phyloP scores from a whole-genome alignment of 768 basidiomycete genomes.

The Paxillus involutus region DNA sequence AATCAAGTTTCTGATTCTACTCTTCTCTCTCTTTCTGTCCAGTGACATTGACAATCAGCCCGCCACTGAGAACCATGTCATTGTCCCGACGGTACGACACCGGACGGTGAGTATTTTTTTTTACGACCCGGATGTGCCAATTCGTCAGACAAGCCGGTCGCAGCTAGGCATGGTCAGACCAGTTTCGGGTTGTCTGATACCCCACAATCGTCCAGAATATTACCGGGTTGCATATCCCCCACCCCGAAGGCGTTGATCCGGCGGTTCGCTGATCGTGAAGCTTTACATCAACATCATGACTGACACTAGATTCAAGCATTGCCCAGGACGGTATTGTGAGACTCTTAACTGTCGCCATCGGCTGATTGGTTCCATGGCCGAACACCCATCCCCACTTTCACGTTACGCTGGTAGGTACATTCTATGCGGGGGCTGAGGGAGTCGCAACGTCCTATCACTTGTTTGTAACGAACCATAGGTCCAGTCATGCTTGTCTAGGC shows the following conservation, averaged over 20 bases:
- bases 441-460: background rate
- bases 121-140: background rate
- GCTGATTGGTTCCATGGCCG: conserved; percentile 13
- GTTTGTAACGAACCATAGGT: background rate
- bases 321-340: conserved; percentile 58
- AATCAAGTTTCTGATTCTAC: background rate
- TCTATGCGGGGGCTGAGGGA: background rate
- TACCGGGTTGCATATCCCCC: conserved; percentile 51
- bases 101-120: conserved; percentile 36
- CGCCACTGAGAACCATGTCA: conserved; percentile 36
- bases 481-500: conserved; percentile 7
- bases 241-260: conserved; percentile 52
- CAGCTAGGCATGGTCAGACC: conserved; percentile 36
- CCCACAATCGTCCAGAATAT: conserved; percentile 44
- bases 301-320: conserved; percentile 41
- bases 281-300: background rate
- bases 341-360: conserved; percentile 52
- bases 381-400: background rate
- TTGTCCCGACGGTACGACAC: conserved; percentile 48
- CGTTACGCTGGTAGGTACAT: background rate
- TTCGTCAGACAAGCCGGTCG: conserved; percentile 37
- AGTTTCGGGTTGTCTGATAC: conserved; percentile 48
- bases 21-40: background rate
- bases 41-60: conserved; percentile 20
- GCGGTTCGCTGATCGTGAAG: conserved; percentile 35